Evolutionary conservation across 1,284 basidiomycete genomes (phyloP).

Genomic region (Rhodofomes roseus): DNA sequence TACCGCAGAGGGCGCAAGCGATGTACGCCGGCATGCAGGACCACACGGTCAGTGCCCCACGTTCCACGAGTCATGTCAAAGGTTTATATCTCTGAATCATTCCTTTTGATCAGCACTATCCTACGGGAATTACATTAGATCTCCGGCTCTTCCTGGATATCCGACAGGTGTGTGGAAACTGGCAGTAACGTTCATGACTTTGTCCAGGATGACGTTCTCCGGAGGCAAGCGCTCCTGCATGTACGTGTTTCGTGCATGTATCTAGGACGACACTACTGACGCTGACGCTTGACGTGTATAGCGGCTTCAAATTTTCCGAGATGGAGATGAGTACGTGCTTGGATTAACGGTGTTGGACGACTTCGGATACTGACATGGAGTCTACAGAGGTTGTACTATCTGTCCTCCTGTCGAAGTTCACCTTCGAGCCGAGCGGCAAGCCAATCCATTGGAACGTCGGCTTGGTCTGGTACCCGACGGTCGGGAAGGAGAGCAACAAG

Average conservation of each 20-base stretch:
- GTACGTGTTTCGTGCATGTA: background rate
- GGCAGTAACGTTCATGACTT: no score
- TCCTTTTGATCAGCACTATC: no score
- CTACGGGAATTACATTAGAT: no score
- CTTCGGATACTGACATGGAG: background rate
- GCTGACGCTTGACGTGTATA: background rate
- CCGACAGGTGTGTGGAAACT: no score
- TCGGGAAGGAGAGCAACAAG: conserved; percentile 21
- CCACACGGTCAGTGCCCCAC: no score
- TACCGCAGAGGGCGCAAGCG: no score
- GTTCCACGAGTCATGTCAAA: no score
- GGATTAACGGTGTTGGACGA: background rate
- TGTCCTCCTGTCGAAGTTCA: conserved; percentile 17
- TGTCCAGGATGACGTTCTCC: conserved; percentile 6
- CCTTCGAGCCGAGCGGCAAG: conserved; percentile 16
- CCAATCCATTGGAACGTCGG: conserved; percentile 26
- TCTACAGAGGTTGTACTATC: conserved; percentile 19
- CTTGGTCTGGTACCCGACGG: conserved; percentile 22
- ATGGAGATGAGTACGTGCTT: conserved; percentile 14
- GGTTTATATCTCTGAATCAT: no score
- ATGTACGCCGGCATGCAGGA: no score
- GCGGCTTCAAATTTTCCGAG: conserved; percentile 15
- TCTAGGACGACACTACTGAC: no score
- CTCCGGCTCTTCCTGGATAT: no score
- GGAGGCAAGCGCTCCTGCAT: conserved; percentile 4